phyloP scores from a whole-genome alignment of 1,139 yeast genomes.

The Schwanniomyces etchellsii region DNA sequence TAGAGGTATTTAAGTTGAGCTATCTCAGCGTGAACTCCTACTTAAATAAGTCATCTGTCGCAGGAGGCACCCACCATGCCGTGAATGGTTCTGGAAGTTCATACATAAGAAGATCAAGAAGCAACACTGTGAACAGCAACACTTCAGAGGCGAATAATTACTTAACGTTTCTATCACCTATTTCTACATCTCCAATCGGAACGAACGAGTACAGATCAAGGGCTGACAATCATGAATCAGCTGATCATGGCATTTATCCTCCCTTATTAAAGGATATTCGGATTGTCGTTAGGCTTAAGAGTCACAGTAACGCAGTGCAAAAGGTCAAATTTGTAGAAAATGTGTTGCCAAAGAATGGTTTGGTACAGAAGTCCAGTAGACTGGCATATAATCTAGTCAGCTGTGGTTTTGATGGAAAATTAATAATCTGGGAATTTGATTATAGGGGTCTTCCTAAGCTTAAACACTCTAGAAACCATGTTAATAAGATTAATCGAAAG shows the following conservation, averaged over 20 bases:
- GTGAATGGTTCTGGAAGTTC: slow-evolving; percentile 10
- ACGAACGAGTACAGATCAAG: not conserved
- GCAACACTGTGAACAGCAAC: slow-evolving; percentile 32
- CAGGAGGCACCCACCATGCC: slow-evolving; percentile 10
- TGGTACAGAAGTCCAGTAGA: slow-evolving; percentile 9
- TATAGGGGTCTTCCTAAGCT: slow-evolving; percentile 53
- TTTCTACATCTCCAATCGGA: slow-evolving; percentile 12
- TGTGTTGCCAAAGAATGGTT: slow-evolving; percentile 8
- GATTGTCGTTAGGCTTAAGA: slow-evolving; percentile 49
- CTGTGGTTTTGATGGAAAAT: slow-evolving; percentile 66
- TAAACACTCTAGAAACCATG: slow-evolving; percentile 13
- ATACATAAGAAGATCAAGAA: slow-evolving; percentile 27
- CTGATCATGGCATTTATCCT: slow-evolving; percentile 17
- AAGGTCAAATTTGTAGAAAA: slow-evolving; percentile 31
- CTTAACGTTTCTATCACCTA: slow-evolving; percentile 16
- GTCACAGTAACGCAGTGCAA: slow-evolving; percentile 63
- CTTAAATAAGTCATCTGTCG: slow-evolving; percentile 13
- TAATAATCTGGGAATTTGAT: slow-evolving; percentile 70
- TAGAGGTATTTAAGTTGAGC: slow-evolving; percentile 46
- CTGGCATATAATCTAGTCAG: slow-evolving; percentile 53
- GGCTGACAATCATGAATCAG: slow-evolving; percentile 17
- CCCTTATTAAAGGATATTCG: slow-evolving; percentile 38
- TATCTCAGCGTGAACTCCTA: slow-evolving; percentile 34
- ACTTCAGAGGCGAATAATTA: slow-evolving; percentile 12
- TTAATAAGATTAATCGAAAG: slow-evolving; percentile 1